Base-by-base conservation (phyloP, 2,329 filamentous ascomycete genomes). In the Alternaria triticina region DNA sequence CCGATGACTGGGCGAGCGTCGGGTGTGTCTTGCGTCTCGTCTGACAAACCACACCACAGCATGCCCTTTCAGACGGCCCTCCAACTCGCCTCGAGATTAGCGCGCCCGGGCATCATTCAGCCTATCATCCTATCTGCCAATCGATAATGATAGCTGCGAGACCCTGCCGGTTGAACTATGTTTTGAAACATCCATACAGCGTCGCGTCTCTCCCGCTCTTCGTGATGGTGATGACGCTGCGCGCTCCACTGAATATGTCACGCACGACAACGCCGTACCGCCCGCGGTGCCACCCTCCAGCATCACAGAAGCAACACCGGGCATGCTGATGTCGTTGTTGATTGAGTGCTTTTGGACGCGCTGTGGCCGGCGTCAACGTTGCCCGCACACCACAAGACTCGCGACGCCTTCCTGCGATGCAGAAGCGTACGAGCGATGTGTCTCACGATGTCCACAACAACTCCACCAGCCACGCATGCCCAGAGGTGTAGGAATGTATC, bases 101-200 rank as follows among this genome's bases (percentile, higher is more conserved):
- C 62, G 72, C 71, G 58, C 60, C 71, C 59, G 60, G 66, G 65
- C 17, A 64, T 61, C 56, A 61, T 63, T 71, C 71, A 75, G 74
- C 74, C 74, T 77, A 77, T 74, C 76, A 57, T 54, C 72, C 49
- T 62, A 62, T 62, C 60, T 70, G 70, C 77, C 77, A 79, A 79
- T 79, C 77, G 77, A 79, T 79, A 59, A 70, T 74, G 77, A 77
- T 79, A 79, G 54, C 74, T 76, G 69, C 63, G 73, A 46, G 69
- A 67, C 72, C 74, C 74, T 74, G 74, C 22, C 47, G 49, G 66
- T 64, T 73, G 60, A 64, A 65, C 66, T 70, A 67, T 70, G 76
- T 79, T 79, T 77, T 70, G 70, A 79, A 78, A 78, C 75, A 67
- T 67, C 52, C 75, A 75, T 62, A 66, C 71, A 75, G 64, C 62